Base-by-base conservation (phyloP, 805 yeast genomes). In the Candida dendrica region DNA sequence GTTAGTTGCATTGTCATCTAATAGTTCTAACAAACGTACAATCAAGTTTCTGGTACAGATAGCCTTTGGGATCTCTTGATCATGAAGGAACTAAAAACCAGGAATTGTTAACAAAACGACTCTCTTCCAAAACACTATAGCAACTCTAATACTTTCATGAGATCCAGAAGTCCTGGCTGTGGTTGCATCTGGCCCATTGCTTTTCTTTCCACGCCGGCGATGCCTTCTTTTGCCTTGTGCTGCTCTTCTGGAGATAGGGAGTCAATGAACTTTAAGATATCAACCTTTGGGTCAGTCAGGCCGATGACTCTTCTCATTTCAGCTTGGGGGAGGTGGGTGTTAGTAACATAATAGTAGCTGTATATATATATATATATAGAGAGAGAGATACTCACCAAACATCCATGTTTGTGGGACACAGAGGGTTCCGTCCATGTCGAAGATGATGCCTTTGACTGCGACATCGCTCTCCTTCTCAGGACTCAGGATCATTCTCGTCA, bases 381-480 rank as follows among this genome's bases (percentile, higher is more conserved):
- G n/a, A n/a, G n/a, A n/a, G n/a, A n/a, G n/a, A n/a, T n/a, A 44
- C 59, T n/a, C 46, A 56, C 60, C 59, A 49, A 71, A 71, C 75
- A 71, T 71, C 76, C 76, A 71, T 0, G 72, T 65, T 53, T 81
- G 87, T 1, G 88, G 87, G 13, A 74, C 61, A 48, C 84, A 78
- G 42, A 84, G 55, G 0, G 91, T 84, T 5, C 90, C 90, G 55
- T 84, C 91, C 91, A 84, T 83, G 52, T 84, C 91, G 54, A 84
- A 84, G 1, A 84, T 66, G 6, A 84, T 55, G 0, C 86, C 86
- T 36, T 63, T 66, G 35, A 78, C 56, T 24, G 48, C 48, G 6
- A 58, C 39, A 34, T 69, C 66, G 18, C 54, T 47, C 7, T 47
- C 32, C 3, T 37, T 17, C 2, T 27, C 14, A 3, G 63, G 58